Evolutionary conservation across 108 stramenopile species (phyloP), one percentile per base, ranked within the genome.

Genomic region (Nitzschia sp.): DNA sequence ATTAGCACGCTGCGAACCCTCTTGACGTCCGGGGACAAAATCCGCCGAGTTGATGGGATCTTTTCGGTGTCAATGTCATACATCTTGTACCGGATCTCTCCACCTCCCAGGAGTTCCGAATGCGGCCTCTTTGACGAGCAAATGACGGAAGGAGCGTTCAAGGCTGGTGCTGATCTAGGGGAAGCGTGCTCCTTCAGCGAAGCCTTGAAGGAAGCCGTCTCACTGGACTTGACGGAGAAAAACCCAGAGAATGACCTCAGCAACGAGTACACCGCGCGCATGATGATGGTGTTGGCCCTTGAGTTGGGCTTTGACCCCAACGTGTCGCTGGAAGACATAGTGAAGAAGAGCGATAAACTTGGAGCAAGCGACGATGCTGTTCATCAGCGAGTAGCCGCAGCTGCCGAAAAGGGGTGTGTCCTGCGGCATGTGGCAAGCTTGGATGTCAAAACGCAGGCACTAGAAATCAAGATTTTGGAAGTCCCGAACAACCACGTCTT

Each of bases 61-160:
- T 70, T 95, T 19, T 84, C 85, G 46, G 88, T 88, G 27, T 70
- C 84, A 46, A 83, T 92, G 65, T 87, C 88, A n/a, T 91, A 84
- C 71, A 87, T 94, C 31, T 81, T 96, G 85, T 77, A 75, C 67
- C 78, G 86, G 8, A 70, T 95, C 19, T 84, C 92, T 26, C 95
- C 95, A 42, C 87, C 90, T 33, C 73, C 87, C n/a, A 65, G 72
- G n/a, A 74, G 63, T 25, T 11, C 64, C 17, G 25, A 26, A 5
- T 75, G 72, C 36, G 61, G 66, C 46, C n/a, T 64, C 54, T 89
- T 84, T 78, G 88, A 89, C 46, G 59, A 80, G 65, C 17, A 61
- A 28, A 46, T 53, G 11, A 84, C 80, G 29, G 72, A 68, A 19
- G 85, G 88, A 11, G 76, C 72, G 6, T 85, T 76, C 65, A 31